Conservation (phyloP, 1,139 yeast genomes). For the Entelexis paramagnoliae region DNA sequence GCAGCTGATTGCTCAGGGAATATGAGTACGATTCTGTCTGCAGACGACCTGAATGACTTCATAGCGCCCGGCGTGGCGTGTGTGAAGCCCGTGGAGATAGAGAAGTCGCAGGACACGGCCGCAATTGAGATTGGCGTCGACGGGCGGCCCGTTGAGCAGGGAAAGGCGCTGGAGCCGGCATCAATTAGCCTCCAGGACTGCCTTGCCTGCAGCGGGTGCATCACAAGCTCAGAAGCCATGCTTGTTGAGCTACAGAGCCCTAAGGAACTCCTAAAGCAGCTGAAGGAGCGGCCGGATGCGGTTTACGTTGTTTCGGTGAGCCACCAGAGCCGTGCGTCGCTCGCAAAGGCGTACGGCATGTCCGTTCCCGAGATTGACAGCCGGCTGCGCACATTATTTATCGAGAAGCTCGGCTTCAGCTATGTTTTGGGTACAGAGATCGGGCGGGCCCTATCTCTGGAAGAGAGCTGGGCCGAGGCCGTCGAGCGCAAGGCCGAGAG, state of each 20-base stretch:
- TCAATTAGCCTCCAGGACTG: slow-evolving; percentile 88
- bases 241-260: slow-evolving; percentile 86
- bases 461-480: slow-evolving; percentile 48
- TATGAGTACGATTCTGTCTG: slow-evolving; percentile 72
- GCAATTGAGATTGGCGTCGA: slow-evolving; percentile 57
- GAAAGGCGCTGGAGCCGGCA: slow-evolving; percentile 64
- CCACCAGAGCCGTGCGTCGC: slow-evolving; percentile 76
- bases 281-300: slow-evolving; percentile 29
- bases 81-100: slow-evolving; percentile 64
- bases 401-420: slow-evolving; percentile 52
- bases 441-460: slow-evolving; percentile 62
- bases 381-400: slow-evolving; percentile 48
- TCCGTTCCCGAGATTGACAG: slow-evolving; percentile 50
- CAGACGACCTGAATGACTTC: slow-evolving; percentile 87
- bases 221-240: slow-evolving; percentile 92
- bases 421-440: slow-evolving; percentile 77
- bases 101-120: slow-evolving; percentile 33
- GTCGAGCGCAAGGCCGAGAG: slow-evolving; percentile 5
- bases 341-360: slow-evolving; percentile 58
- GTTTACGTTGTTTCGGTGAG: slow-evolving; percentile 68
- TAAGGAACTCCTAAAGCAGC: slow-evolving; percentile 56
- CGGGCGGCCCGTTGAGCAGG: slow-evolving; percentile 63
- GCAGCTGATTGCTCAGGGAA: neutral
- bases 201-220: slow-evolving; percentile 94
- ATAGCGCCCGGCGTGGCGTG: slow-evolving; percentile 93